Evolutionary conservation across 257 asterid genomes (phyloP).

Genomic region (Primulina eburnea): DNA sequence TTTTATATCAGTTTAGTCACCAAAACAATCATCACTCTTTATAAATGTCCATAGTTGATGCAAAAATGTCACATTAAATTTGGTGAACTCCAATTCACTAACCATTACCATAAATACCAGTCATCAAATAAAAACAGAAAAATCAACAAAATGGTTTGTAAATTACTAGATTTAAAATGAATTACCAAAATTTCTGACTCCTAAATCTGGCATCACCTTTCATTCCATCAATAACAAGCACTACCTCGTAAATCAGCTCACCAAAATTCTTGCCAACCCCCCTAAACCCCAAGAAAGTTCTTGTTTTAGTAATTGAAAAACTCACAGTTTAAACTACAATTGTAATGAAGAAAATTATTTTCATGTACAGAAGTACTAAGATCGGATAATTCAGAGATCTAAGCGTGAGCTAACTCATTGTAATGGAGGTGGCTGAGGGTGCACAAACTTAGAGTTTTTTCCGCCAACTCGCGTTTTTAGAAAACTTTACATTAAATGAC

Average conservation of each 20-base stretch:
- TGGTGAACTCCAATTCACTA: background rate
- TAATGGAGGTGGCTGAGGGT: background rate
- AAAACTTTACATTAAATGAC: background rate
- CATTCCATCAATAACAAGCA: background rate
- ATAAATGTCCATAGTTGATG: background rate
- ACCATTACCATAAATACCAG: background rate
- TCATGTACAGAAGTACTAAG: background rate
- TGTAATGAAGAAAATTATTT: too few species aligned
- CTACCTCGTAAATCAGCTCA: background rate
- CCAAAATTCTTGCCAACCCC: background rate
- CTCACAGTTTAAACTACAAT: background rate
- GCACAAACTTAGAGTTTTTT: background rate
- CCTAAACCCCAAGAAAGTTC: background rate
- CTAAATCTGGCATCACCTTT: too few species aligned
- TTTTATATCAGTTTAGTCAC: background rate
- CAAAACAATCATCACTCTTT: constrained; percentile 8
- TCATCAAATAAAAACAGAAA: background rate
- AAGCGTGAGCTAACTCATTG: background rate
- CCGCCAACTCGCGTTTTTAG: background rate
- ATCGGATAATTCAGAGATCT: background rate
- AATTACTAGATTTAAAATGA: background rate
- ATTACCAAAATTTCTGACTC: too few species aligned
- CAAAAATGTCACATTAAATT: constrained; percentile 1
- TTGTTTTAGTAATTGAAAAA: too few species aligned
- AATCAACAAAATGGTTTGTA: background rate